These are phyloP conservation scores for Rhexocercosporidium sp. DNA, from an alignment of 2,329 filamentous ascomycete genomes.

Conservation along the genomic window DNA sequence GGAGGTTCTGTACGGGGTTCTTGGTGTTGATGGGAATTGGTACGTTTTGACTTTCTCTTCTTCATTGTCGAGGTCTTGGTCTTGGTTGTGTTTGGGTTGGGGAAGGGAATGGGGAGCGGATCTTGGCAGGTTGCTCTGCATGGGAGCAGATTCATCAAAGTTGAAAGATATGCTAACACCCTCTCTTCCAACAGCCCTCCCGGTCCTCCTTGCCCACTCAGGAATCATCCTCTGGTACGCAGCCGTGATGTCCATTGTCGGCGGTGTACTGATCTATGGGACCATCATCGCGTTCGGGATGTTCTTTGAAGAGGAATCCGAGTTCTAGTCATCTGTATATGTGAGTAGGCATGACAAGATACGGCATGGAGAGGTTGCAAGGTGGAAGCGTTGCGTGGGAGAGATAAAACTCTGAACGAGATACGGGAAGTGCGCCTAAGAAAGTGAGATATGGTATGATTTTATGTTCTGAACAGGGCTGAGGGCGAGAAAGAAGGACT, in stretches of 20 bases:
- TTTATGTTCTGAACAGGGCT: not conserved
- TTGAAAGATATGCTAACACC: slow-evolving; percentile 21
- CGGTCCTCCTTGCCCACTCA: slow-evolving; percentile 85
- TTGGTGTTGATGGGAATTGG: slow-evolving; percentile 97
- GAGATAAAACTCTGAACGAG: too few relatives aligned
- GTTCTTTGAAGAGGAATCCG: slow-evolving; percentile 98
- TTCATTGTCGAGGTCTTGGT: not conserved
- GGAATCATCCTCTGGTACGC: slow-evolving; percentile 81
- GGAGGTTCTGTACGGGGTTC: slow-evolving; percentile 92
- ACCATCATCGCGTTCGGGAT: slow-evolving; percentile 98
- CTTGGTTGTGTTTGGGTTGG: not conserved
- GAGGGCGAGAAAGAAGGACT: too few relatives aligned
- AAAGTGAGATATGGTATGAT: not conserved
- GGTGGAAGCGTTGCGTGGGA: too few relatives aligned
- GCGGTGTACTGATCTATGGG: slow-evolving; percentile 92
- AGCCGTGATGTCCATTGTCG: slow-evolving; percentile 93
- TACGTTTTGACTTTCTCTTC: slow-evolving; percentile 54
- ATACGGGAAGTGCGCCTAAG: too few relatives aligned
- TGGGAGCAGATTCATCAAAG: too few relatives aligned
- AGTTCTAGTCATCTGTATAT: slow-evolving; percentile 65
- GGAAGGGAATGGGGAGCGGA: not conserved
- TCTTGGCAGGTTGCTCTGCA: not conserved
- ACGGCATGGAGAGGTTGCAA: too few relatives aligned
- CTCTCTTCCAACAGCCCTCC: slow-evolving; percentile 68
- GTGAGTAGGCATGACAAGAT: not conserved